phyloP scores from a whole-genome alignment of 257 asterid genomes.

The Solanum peruvianum region DNA sequence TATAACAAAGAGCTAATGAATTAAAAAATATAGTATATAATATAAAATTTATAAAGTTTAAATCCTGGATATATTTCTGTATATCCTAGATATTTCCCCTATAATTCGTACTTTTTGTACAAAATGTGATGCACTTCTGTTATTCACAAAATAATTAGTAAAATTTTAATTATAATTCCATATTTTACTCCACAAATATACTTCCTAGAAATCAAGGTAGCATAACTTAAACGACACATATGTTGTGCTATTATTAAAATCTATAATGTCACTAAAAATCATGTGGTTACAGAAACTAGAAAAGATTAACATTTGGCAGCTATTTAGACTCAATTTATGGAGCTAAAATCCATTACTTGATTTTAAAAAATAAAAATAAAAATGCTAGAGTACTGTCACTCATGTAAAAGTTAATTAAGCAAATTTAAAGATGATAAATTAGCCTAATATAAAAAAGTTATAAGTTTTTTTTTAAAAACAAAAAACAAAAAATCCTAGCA shows the following conservation, averaged over 20 bases:
- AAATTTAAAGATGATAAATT: background rate
- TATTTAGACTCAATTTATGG: background rate
- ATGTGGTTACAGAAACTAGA: background rate
- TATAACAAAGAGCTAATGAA: background rate
- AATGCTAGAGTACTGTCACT: no score
- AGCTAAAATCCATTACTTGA: background rate
- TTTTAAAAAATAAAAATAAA: no score
- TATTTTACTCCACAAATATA: background rate
- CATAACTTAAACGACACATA: background rate
- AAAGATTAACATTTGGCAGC: background rate
- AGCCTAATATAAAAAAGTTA: background rate
- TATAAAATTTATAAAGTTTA: no score
- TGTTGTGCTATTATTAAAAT: background rate
- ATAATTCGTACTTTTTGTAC: background rate
- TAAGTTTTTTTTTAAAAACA: background rate
- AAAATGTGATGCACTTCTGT: background rate
- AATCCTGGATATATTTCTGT: background rate
- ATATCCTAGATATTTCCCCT: background rate
- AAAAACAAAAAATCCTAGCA: background rate
- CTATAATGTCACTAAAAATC: background rate
- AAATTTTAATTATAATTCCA: background rate
- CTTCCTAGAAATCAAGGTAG: background rate
- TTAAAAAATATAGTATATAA: background rate
- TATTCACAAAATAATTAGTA: background rate
- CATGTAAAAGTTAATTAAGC: no score